Evolutionary conservation across 208 protist species (phyloP), one percentile per base, ranked within the genome.

Genomic region (Trypanosoma theileri): DNA sequence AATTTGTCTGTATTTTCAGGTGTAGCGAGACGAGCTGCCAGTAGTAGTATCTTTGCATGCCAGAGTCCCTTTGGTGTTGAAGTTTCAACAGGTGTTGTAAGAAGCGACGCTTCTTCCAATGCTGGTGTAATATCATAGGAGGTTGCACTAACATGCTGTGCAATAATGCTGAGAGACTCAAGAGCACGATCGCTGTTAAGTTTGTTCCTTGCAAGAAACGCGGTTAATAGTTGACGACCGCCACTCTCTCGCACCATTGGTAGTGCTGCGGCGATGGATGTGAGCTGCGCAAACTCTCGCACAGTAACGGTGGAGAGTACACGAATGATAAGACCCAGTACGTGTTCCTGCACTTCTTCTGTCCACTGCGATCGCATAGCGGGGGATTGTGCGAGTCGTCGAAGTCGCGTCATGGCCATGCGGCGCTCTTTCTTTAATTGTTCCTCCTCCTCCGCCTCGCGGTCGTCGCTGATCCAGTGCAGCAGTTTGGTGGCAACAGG

Each of bases 391-490:
- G 82, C 70, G 21, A 96, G 55, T 22, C 63, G 79, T 6, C 66
- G 59, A 31, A 96, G 84, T 14, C 73, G 71, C 4, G 79, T 51
- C 22, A 94, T 63, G 17, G 91, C 91, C 53, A 91, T 66, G 65
- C 81, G 85, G 21, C 91, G 86, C 78, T 96, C 91, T 77, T 90
- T 86, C 40, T 54, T 57, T 45, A 96, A 56, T 68, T 94, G 86
- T 64, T 79, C 83, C 59, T 84, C 86, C 1, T 90, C 86, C 57
- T 96, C 91, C 10, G 81, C 77, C 73, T 94, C 91, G 51, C 88
- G 88, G 58, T 92, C 84, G 42, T 93, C 83, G 54, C 85, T 92
- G 19, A 96, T 66, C 89, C 86, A 96, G 75, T 94, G 89, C 16
- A 96, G 59, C 42, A 96, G 77, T 79, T 96, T 96, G 51, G 82